Evolutionary conservation across 768 basidiomycete genomes (phyloP), one percentile per base, ranked within the genome.

Genomic region (Amanita molliuscula): DNA sequence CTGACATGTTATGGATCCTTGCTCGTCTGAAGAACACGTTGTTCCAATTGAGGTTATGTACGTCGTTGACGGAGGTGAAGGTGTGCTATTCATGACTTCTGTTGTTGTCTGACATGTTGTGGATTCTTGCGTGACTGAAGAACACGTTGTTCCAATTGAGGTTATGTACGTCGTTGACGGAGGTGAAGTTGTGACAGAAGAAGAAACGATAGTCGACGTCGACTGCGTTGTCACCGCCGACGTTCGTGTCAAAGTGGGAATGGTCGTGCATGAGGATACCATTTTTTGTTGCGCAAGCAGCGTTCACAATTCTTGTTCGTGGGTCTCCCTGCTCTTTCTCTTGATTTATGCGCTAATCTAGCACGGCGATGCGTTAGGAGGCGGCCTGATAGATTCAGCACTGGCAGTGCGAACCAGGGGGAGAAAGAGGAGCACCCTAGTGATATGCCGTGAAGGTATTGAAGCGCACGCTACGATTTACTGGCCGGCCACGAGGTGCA

Each of bases 191-290:
- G 61, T 53, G 2, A 59, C 55, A 16, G 51, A 52, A 9, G 52
- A 20, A 6, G 58, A 51, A 6, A 44, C 37, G 25, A 55, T 58
- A 6, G 55, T 57, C n/a, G 53, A 53, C 15, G 58, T 26, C 36
- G 55, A 57, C 44, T 55, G 47, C 35, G 61, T 59, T 20, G 58
- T 60, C 47, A 47, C 18, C 9, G 59, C 54, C 20, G 42, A 44
- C 7, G 61, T 60, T 25, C 38, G 50, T 15, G 62, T 64, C 21
- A 55, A 51, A 13, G 61, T 60, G 10, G 59, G 54, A 42, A 55
- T 48, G 20, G 56, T 45, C 21, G 47, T 42, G 52, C 59, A 56
- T 47, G 53, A 51, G 8, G 53, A 50, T 18, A 55, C 53, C 55
- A 59, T 50, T 36, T 44, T 43, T 13, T 28, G 6, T 13, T 31